Conservation (phyloP, 768 basidiomycete species). For the Glaciozyma antarctica region DNA sequence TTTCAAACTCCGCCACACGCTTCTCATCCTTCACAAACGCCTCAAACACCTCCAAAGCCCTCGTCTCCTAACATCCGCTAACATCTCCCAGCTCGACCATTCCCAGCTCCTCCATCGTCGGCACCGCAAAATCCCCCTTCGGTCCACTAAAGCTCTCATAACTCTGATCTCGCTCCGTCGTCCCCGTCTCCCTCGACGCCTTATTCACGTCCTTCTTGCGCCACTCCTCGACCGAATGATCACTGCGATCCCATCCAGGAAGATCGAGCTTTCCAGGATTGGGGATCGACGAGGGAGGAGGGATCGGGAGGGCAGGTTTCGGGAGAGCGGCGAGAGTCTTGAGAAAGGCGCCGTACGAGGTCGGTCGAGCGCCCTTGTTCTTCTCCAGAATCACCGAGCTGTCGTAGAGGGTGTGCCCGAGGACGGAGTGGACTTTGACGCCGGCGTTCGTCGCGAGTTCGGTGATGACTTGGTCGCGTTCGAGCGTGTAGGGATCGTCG, state of each 20-base stretch:
- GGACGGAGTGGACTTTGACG: constrained; percentile 37
- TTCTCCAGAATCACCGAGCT: constrained; percentile 37
- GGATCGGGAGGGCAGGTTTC: constrained; percentile 30
- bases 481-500: constrained; percentile 37
- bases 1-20: constrained; percentile 40
- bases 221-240: constrained; percentile 5
- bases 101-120: constrained; percentile 39
- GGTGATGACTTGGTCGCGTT: constrained; percentile 37
- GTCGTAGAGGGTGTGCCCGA: constrained; percentile 41
- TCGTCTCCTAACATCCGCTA: constrained; percentile 38
- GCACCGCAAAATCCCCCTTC: constrained; percentile 37
- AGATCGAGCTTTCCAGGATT: constrained; percentile 33
- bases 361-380: constrained; percentile 38
- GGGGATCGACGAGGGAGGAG: constrained; percentile 35
- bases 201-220: constrained; percentile 25
- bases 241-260: background rate
- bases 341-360: constrained; percentile 36
- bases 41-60: constrained; percentile 35
- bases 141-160: constrained; percentile 38
- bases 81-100: constrained; percentile 36
- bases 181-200: constrained; percentile 23
- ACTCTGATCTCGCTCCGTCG: constrained; percentile 11
- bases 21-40: constrained; percentile 33
- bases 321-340: constrained; percentile 37
- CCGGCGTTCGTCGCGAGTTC: constrained; percentile 33